Percentiles rank a stretch among this genome's conserved stretches.
Conservation (phyloP, 2,329 filamentous ascomycete genomes). For the Paramyrothecium roridum region DNA sequence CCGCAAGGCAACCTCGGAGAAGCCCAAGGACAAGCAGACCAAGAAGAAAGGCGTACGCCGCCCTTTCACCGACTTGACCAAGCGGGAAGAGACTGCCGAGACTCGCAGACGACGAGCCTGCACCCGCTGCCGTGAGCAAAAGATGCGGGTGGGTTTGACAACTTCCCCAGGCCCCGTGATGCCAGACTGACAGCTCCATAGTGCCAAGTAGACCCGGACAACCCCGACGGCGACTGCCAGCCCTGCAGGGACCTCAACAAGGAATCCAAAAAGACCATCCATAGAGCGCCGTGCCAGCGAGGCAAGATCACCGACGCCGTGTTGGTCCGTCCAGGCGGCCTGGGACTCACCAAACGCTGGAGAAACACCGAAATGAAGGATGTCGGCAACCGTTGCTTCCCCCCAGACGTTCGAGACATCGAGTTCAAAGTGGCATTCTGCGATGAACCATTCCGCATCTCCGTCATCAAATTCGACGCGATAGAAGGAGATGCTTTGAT, state of each 20-base stretch:
- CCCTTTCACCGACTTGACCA: not conserved
- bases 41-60: not conserved
- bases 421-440: constrained; percentile 35
- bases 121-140: not conserved
- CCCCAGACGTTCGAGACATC: constrained; percentile 24
- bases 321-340: constrained; percentile 39
- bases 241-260: constrained; percentile 34
- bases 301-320: constrained; percentile 37
- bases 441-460: constrained; percentile 29
- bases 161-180: not conserved
- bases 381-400: constrained; percentile 28
- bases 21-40: not conserved
- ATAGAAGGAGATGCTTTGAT: constrained; percentile 30
- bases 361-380: constrained; percentile 35
- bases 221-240: constrained; percentile 31
- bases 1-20: no score
- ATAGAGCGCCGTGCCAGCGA: constrained; percentile 40
- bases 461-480: constrained; percentile 39
- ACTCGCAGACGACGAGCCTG: not conserved
- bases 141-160: constrained; percentile 11
- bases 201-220: constrained; percentile 31
- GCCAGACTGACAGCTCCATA: constrained; percentile 11
- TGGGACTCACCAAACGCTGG: constrained; percentile 42
- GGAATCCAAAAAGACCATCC: constrained; percentile 44
- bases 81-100: not conserved